A percentile compares a stretch with the other conserved stretches of the same genome.
These are phyloP conservation scores for Apiotrichum akiyoshidainum DNA, from an alignment of 1,284 basidiomycete genomes.

Conservation along the genomic window DNA sequence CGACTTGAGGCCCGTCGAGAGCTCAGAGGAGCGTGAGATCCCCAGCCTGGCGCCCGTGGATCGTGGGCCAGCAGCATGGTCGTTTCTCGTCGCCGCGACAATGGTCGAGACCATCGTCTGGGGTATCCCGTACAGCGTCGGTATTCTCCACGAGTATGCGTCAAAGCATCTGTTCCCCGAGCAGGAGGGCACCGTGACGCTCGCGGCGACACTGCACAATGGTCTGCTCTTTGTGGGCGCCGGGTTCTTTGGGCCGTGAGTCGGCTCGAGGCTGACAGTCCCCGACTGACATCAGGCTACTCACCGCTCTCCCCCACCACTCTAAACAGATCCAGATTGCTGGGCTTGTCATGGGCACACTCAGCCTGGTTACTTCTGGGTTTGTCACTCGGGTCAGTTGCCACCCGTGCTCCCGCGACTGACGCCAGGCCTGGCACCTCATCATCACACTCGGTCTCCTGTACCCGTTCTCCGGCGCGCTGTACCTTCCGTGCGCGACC, in stretches of 20 bases:
- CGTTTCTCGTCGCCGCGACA: conserved; percentile 44
- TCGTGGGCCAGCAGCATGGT: conserved; percentile 42
- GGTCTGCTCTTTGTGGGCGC: conserved; percentile 43
- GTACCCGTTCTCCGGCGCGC: background rate
- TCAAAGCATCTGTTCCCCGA: conserved; percentile 29
- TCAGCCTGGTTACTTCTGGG: conserved; percentile 31
- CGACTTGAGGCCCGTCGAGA: too few relatives aligned
- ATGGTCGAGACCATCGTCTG: conserved; percentile 44
- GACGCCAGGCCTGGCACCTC: conserved; percentile 5
- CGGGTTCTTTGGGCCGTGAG: conserved; percentile 41
- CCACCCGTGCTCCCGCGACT: conserved; percentile 41
- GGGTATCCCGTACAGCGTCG: conserved; percentile 47
- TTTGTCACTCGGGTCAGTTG: conserved; percentile 40
- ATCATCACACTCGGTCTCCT: background rate
- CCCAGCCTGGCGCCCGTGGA: conserved; percentile 43
- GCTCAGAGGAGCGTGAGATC: background rate
- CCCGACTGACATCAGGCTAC: conserved; percentile 24
- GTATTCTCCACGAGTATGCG: conserved; percentile 49
- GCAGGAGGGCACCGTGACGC: conserved; percentile 21
- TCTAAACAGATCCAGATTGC: conserved; percentile 25
- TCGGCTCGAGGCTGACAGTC: conserved; percentile 18
- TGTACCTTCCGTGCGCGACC: conserved; percentile 46
- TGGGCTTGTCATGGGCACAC: conserved; percentile 26
- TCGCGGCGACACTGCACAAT: conserved; percentile 43
- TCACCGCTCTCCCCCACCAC: conserved; percentile 30